A percentile compares a stretch with the other conserved stretches of the same genome.
Conservation (phyloP, 768 basidiomycete species). For the Pleurotus djamor region DNA sequence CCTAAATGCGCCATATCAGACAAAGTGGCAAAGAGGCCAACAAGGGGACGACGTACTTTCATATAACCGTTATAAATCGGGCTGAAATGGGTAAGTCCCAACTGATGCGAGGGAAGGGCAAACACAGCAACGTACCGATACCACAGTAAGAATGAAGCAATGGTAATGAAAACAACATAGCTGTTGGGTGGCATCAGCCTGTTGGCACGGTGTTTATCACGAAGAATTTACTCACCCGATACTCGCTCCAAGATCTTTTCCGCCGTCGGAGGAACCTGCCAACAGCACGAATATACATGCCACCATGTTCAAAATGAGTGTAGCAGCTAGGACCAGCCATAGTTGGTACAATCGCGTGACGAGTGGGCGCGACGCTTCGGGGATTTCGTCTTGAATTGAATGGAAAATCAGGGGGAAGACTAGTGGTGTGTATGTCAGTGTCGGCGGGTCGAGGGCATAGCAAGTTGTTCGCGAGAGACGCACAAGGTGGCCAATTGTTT, state of each 20-base stretch:
- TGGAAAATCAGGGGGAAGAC: constrained; percentile 96
- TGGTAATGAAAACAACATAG: constrained; percentile 76
- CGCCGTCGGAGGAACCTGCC: constrained; percentile 72
- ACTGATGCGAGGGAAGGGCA: constrained; percentile 6
- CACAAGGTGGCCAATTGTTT: constrained; percentile 94
- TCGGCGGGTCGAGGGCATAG: not conserved
- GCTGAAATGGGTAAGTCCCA: constrained; percentile 33
- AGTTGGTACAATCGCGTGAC: constrained; percentile 88
- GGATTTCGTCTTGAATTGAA: constrained; percentile 88
- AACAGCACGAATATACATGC: constrained; percentile 86
- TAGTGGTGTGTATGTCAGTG: constrained; percentile 27
- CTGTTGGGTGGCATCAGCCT: constrained; percentile 35
- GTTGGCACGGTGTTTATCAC: constrained; percentile 10
- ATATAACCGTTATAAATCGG: constrained; percentile 98
- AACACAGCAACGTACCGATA: constrained; percentile 63
- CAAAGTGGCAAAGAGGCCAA: constrained; percentile 15
- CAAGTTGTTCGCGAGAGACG: constrained; percentile 22
- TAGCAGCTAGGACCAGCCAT: constrained; percentile 87
- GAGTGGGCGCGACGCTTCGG: constrained; percentile 72
- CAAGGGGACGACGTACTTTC: constrained; percentile 58
- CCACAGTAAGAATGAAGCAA: constrained; percentile 89
- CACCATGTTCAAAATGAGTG: constrained; percentile 86
- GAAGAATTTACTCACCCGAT: constrained; percentile 59
- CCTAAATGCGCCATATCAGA: constrained; percentile 43
- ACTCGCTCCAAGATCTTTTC: constrained; percentile 77